phyloP scores from a whole-genome alignment of 805 yeast species.

The Saccharomycopsis oosterbeekiorum region DNA sequence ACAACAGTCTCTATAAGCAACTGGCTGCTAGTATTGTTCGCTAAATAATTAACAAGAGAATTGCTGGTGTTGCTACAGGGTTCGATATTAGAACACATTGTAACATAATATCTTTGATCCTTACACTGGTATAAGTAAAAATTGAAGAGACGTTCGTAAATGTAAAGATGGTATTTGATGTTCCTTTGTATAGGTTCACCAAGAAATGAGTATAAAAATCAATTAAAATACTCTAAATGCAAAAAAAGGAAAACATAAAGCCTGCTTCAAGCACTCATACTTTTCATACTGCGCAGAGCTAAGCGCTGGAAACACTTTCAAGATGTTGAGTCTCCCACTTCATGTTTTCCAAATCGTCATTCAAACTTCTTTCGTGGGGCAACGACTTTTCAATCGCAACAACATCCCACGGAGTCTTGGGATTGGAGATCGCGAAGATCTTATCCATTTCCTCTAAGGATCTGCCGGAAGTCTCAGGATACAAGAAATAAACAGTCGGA shows the following conservation, averaged over 20 bases:
- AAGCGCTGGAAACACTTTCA: neutral
- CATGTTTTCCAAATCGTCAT: constrained; percentile 1
- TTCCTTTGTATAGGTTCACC: no score
- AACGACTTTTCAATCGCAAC: constrained; percentile 28
- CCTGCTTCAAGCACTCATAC: neutral
- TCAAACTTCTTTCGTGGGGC: constrained; percentile 20
- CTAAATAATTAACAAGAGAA: no score
- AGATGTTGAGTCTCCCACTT: neutral
- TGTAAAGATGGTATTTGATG: no score
- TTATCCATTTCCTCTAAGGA: constrained; percentile 68
- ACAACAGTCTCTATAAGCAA: no score
- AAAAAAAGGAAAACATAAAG: neutral
- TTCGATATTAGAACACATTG: no score
- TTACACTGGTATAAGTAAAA: no score
- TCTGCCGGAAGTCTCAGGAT: constrained; percentile 73
- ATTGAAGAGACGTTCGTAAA: no score
- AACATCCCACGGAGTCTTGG: constrained; percentile 34
- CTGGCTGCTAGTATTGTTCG: no score
- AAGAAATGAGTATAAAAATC: no score
- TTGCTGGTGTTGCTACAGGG: no score
- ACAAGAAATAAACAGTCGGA: constrained; percentile 54
- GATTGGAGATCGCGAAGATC: constrained; percentile 30
- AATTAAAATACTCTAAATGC: neutral
- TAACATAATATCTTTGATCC: no score
- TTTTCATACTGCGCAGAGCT: neutral